These are phyloP conservation scores for Metrosideros polymorpha DNA, from an alignment of 441 rosid species.

Conservation along the genomic window DNA sequence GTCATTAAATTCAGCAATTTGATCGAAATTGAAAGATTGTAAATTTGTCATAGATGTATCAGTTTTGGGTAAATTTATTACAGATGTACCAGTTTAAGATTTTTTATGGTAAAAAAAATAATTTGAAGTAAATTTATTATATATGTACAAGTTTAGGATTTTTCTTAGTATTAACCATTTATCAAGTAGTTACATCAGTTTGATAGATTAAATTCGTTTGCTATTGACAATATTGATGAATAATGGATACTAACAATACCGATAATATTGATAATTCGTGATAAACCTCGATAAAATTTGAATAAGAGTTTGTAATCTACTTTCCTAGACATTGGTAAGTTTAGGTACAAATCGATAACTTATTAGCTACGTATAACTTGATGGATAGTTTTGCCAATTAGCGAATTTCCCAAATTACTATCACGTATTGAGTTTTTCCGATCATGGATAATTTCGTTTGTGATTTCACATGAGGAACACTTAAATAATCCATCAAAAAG, in stretches of 20 bases:
- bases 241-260: background rate
- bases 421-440: background rate
- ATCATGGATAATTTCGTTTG: background rate
- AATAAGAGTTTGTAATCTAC: background rate
- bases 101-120: no score
- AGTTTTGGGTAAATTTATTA: no score
- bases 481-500: background rate
- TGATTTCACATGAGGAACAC: background rate
- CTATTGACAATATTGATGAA: background rate
- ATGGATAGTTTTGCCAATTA: accelerated
- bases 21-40: no score
- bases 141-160: no score
- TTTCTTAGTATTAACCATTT: no score
- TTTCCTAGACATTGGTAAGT: background rate
- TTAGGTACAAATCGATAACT: background rate
- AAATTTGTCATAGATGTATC: no score
- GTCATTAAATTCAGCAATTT: no score
- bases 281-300: background rate
- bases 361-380: accelerated
- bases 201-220: no score
- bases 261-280: background rate
- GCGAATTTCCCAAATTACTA: background rate
- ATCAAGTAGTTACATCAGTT: no score
- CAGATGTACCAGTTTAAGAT: no score
- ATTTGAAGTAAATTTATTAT: no score